Evolutionary conservation across 139 green algal genomes (phyloP), one percentile per base, ranked within the genome.

Genomic region (Chlamydomonas sp.): DNA sequence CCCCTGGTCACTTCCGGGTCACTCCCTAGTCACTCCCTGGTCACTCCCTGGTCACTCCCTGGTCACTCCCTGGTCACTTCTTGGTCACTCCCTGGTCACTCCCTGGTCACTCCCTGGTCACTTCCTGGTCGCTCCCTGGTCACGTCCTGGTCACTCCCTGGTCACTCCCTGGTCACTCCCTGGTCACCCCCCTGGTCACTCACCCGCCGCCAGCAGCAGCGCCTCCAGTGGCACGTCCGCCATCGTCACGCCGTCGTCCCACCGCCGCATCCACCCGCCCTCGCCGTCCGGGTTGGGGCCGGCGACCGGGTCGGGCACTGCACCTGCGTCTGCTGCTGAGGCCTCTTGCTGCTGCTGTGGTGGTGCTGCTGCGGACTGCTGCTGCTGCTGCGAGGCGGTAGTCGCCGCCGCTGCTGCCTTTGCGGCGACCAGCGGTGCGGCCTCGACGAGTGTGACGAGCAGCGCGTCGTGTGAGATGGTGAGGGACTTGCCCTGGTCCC

Each of bases 401-500:
- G 16, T 28, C 5, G 50, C 8, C 22, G 16, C 50, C 5, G 50
- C 50, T 61, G 50, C 8, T 61, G 5, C 5, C 5, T n/a, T 6
- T 63, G 43, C 48, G 0, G 35, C 35, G 3, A 79, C 69, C 1
- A 30, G 35, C 0, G 33, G 49, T 28, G 78, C 79, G 4, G 81
- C 71, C 1, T 35, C 35, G 31, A 82, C 82, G 0, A 94, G 73
- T 2, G 77, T 73, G 3, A 91, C 34, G 4, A 94, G 75, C 66
- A 94, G 77, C 4, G 73, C 57, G 69, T 94, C 88, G 34, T 91
- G 80, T 39, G 77, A 86, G 49, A 91, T 76, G 8, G 83, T 90
- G 48, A 67, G 62, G 5, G 80, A 35, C 64, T 82, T 85, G 43
- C 65, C 48, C n/a, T 85, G 78, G 3, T 39, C 37, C 65, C 73